These are phyloP conservation scores for Pulveroboletus ravenelii DNA, from an alignment of 768 basidiomycete species.

Conservation along the genomic window DNA sequence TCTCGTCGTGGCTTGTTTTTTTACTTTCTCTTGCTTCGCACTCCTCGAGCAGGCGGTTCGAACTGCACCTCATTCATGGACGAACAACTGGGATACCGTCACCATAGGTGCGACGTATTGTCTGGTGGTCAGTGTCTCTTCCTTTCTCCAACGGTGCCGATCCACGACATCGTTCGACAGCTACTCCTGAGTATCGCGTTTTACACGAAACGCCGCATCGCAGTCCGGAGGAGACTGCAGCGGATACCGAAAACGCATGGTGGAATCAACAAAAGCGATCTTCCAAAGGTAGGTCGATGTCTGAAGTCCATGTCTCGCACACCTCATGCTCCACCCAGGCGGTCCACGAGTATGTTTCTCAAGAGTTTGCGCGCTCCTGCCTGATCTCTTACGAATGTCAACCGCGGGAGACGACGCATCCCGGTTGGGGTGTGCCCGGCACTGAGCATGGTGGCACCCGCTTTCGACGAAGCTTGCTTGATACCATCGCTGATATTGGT, in stretches of 20 bases:
- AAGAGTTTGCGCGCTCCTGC: conserved; percentile 74
- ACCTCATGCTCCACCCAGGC: conserved; percentile 34
- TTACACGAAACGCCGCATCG: conserved; percentile 65
- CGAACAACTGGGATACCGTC: conserved; percentile 61
- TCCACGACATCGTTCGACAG: conserved; percentile 31
- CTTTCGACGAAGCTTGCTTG: conserved; percentile 65
- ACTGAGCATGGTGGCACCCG: conserved; percentile 55
- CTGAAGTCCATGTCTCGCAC: background rate
- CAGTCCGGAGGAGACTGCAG: conserved; percentile 59
- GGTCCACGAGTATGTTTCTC: conserved; percentile 62
- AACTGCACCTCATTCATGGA: conserved; percentile 54
- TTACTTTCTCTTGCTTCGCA: conserved; percentile 58
- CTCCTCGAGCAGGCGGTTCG: conserved; percentile 71
- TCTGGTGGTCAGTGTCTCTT: conserved; percentile 51
- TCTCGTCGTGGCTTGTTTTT: conserved; percentile 46
- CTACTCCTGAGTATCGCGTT: conserved; percentile 53
- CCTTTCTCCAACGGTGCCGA: background rate
- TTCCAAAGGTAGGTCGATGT: conserved; percentile 48
- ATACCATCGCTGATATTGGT: conserved; percentile 71
- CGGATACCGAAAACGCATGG: conserved; percentile 60
- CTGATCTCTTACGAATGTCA: conserved; percentile 66
- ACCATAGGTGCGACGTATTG: conserved; percentile 69
- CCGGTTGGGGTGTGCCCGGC: conserved; percentile 74
- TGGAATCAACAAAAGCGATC: conserved; percentile 48
- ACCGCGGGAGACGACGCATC: conserved; percentile 60